phyloP scores from a whole-genome alignment of 129 eudicot genomes.

The Logfia minima region DNA sequence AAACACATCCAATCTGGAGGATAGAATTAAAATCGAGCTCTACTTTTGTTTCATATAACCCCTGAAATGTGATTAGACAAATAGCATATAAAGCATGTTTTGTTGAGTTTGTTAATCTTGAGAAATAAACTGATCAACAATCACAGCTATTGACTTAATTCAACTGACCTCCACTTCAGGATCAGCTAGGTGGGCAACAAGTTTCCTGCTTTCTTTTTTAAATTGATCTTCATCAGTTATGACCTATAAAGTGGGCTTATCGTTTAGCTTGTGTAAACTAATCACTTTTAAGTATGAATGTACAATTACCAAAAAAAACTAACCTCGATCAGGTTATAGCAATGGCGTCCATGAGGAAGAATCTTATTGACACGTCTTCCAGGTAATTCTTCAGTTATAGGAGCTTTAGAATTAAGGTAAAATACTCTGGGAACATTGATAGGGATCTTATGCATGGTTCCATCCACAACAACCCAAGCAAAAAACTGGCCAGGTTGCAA shows the following conservation, averaged over 20 bases:
- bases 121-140: not conserved
- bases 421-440: conserved; percentile 81
- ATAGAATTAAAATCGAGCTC: conserved; percentile 71
- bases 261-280: not conserved
- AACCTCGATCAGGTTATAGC: conserved; percentile 91
- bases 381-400: conserved; percentile 93
- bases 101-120: conserved; percentile 12
- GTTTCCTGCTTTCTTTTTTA: conserved; percentile 74
- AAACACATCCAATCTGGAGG: conserved; percentile 93
- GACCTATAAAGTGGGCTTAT: conserved; percentile 44
- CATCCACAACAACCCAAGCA: conserved; percentile 87
- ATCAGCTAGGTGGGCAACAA: conserved; percentile 94
- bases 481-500: conserved; percentile 66
- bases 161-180: conserved; percentile 95
- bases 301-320: conserved; percentile 5
- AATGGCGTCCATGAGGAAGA: conserved; percentile 92
- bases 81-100: conserved; percentile 8
- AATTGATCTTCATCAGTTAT: conserved; percentile 81
- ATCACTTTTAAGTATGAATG: not conserved
- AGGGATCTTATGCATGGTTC: conserved; percentile 81
- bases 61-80: conserved; percentile 46
- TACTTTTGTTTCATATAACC: conserved; percentile 87
- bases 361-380: conserved; percentile 89
- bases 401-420: conserved; percentile 93
- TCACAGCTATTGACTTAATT: not conserved